Evolutionary conservation across 1,284 basidiomycete species (phyloP), one percentile per base, ranked within the genome.

Genomic region (Inonotus hispidus): DNA sequence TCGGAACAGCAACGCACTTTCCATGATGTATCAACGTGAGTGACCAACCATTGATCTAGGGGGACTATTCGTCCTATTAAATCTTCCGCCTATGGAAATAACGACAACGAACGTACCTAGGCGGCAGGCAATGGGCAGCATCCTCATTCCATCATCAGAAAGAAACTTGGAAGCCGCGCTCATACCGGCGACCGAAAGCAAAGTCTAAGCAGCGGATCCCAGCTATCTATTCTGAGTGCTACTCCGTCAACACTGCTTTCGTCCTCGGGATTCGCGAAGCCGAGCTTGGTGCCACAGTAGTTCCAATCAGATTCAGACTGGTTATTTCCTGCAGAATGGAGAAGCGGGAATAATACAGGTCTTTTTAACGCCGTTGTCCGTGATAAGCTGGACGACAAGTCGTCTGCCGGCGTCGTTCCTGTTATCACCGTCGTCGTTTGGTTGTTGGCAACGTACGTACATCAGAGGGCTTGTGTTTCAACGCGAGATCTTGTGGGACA

Each of bases 41-140:
- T 87, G 29, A 84, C 74, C 55, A 88, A 74, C 87, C 87, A 89
- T 72, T 88, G 85, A 70, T 89, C 87, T 63, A 82, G 80, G 0
- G 84, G 80, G 21, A 88, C 87, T 87, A 67, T 11, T 35, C 8
- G 25, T 23, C 7, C 37, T 49, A 6, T 16, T 49, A 21, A 38
- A 47, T 8, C 1, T 29, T 32, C 19, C 21, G 16, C 41, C 23
- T 27, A 35, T 52, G 54, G n/a, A n/a, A 25, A 14, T 10, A 41
- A 45, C 35, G 41, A 23, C 46, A 21, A 41, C 3, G 21, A 25
- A 16, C 11, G 14, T 19, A 62, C 61, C 61, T 35, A 62, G 35
- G 47, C 61, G 53, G 29, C 61, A 62, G 16, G 61, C 61, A 41
- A 62, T 62, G n/a, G 61, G 61, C 19, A 62, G 45, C 21, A 54